phyloP scores from a whole-genome alignment of 2,329 filamentous ascomycete genomes.

The Dendryphion nanum region DNA sequence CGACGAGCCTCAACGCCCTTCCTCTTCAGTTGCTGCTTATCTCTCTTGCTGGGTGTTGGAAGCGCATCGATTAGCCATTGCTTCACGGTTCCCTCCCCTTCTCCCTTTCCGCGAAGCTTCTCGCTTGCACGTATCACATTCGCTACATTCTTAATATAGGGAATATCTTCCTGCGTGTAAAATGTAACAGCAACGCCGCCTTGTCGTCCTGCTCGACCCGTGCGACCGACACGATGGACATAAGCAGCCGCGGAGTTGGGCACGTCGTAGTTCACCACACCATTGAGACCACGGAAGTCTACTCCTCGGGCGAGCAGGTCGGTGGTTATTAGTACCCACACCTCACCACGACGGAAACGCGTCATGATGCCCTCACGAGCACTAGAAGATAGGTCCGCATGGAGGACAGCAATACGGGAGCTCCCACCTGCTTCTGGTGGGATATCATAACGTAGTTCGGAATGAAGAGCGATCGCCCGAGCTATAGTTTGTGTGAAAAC shows the following conservation, averaged over 20 bases:
- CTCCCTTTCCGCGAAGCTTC: conserved; percentile 55
- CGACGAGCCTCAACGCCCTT: conserved; percentile 75
- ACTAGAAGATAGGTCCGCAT: conserved; percentile 77
- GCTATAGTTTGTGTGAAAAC: conserved; percentile 97
- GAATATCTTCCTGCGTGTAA: conserved; percentile 93
- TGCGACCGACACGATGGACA: conserved; percentile 89
- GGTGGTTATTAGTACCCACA: conserved; percentile 96
- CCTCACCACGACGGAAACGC: conserved; percentile 83
- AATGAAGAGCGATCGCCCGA: conserved; percentile 80
- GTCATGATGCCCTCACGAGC: conserved; percentile 81
- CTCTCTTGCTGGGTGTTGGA: conserved; percentile 78
- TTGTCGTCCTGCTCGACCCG: conserved; percentile 80
- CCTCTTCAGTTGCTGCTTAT: conserved; percentile 78
- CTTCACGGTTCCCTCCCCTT: conserved; percentile 49
- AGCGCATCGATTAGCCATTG: conserved; percentile 83
- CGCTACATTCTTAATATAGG: conserved; percentile 84
- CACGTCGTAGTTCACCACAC: conserved; percentile 96
- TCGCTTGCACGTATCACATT: conserved; percentile 88
- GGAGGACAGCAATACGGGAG: conserved; percentile 81
- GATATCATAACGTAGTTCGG: conserved; percentile 92
- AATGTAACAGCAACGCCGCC: conserved; percentile 90
- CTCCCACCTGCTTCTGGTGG: conserved; percentile 82
- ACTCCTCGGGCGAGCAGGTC: conserved; percentile 89
- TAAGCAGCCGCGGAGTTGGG: conserved; percentile 88
- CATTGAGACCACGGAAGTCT: conserved; percentile 92